phyloP scores from a whole-genome alignment of 139 green algal species.

The Diplosphaera chodatii region DNA sequence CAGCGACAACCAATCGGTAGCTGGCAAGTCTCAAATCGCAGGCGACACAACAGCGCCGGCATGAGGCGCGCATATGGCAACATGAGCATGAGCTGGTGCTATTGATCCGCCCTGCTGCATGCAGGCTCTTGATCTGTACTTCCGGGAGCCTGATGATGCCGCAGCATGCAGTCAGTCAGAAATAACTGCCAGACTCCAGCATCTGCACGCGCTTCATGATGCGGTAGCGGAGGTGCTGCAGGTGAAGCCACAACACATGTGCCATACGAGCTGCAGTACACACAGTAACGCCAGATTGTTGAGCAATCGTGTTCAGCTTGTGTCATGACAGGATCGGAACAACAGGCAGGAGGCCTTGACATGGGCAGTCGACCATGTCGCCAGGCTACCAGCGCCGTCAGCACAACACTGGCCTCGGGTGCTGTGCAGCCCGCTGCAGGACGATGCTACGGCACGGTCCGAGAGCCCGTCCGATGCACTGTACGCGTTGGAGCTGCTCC shows the following conservation, averaged over 20 bases:
- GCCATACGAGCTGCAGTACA: too few species aligned
- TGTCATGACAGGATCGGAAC: not conserved
- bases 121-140: not conserved
- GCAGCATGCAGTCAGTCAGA: not conserved
- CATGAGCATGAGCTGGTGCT: too few species aligned
- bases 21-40: too few species aligned
- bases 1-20: too few species aligned
- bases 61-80: too few species aligned
- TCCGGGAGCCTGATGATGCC: not conserved
- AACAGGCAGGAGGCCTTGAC: not conserved
- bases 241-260: too few species aligned
- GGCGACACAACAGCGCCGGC: too few species aligned
- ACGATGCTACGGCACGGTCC: not conserved
- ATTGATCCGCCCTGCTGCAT: too few species aligned
- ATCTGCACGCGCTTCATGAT: not conserved
- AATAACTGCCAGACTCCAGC: not conserved
- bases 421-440: not conserved
- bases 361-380: not conserved
- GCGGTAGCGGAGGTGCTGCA: not conserved
- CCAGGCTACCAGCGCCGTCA: too few species aligned
- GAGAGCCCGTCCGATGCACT: too few species aligned
- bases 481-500: not conserved
- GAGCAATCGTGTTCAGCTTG: too few species aligned
- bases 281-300: too few species aligned
- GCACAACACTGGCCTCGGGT: not conserved